Percentiles rank a stretch among this genome's conserved stretches.
phyloP scores from a whole-genome alignment of 202 grass and related monocot species.

The Panicum virgatum region DNA sequence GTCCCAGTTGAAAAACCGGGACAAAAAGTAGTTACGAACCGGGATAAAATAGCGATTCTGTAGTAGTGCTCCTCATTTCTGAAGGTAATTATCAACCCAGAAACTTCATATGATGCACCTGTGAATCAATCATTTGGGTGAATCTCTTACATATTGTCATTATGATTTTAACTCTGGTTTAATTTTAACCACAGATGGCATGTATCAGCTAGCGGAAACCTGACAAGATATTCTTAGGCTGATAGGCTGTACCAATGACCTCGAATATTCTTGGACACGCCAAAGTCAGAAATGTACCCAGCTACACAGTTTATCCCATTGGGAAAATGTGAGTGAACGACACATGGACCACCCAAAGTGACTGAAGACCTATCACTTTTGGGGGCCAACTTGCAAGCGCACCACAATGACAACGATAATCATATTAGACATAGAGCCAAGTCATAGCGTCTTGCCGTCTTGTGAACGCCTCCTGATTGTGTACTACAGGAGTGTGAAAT shows the following conservation, averaged over 20 bases:
- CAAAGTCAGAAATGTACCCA: conserved; percentile 8
- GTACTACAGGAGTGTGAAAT: not conserved
- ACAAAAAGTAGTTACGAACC: no score
- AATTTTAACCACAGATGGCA: conserved; percentile 13
- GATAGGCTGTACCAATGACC: conserved; percentile 29
- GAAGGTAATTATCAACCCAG: conserved; percentile 19
- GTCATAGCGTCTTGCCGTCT: conserved; percentile 1
- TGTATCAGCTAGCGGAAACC: conserved; percentile 17
- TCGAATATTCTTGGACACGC: conserved; percentile 34
- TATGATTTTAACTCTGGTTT: not conserved
- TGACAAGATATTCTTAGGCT: conserved; percentile 42
- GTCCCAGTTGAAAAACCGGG: no score
- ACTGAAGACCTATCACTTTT: conserved; percentile 38
- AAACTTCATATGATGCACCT: conserved; percentile 14
- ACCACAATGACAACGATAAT: conserved; percentile 25
- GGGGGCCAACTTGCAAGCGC: conserved; percentile 26
- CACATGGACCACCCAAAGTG: conserved; percentile 43
- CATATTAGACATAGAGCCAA: conserved; percentile 16
- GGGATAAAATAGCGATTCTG: no score
- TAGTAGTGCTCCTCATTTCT: conserved; percentile 34
- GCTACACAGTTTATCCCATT: not conserved
- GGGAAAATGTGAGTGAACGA: conserved; percentile 31
- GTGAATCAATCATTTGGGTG: not conserved
- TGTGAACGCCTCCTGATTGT: conserved; percentile 16
- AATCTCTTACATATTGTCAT: not conserved